phyloP scores from a whole-genome alignment of 2,329 filamentous ascomycete species.

The Helotiales sp. region DNA sequence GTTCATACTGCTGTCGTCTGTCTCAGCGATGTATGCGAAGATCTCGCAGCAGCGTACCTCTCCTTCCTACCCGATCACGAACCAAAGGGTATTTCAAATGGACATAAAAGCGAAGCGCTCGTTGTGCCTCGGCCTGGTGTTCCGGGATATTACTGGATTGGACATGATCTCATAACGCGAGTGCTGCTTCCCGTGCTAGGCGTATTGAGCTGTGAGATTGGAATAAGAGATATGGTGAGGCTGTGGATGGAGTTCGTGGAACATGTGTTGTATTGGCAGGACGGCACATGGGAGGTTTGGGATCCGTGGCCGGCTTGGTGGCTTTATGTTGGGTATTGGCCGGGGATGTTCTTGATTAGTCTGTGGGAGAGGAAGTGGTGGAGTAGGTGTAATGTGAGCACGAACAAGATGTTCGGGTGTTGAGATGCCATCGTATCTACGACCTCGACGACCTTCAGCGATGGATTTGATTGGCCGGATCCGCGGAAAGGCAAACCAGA shows the following conservation, averaged over 20 bases:
- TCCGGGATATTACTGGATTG: slow-evolving; percentile 66
- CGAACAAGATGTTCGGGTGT: slow-evolving; percentile 59
- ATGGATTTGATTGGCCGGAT: background rate
- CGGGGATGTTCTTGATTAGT: slow-evolving; percentile 53
- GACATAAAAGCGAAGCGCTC: slow-evolving; percentile 11
- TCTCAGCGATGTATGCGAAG: slow-evolving; percentile 54
- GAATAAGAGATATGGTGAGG: slow-evolving; percentile 31
- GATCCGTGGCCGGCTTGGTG: slow-evolving; percentile 63
- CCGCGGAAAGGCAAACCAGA: background rate
- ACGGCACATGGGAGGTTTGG: slow-evolving; percentile 57
- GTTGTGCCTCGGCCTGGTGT: slow-evolving; percentile 36
- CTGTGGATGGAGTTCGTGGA: slow-evolving; percentile 41
- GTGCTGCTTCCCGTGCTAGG: slow-evolving; percentile 53
- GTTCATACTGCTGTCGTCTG: slow-evolving; percentile 70
- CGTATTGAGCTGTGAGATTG: slow-evolving; percentile 37
- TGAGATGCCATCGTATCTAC: background rate
- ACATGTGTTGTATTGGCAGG: slow-evolving; percentile 57
- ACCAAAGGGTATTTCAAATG: slow-evolving; percentile 22
- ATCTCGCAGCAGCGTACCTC: slow-evolving; percentile 57
- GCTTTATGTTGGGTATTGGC: slow-evolving; percentile 62
- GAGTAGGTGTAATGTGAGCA: slow-evolving; percentile 72
- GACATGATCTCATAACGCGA: slow-evolving; percentile 64
- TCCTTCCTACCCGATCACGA: slow-evolving; percentile 45
- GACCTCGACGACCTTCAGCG: background rate
- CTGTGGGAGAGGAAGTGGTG: slow-evolving; percentile 56